A percentile compares a stretch with the other conserved stretches of the same genome.
Conservation (phyloP, 192 early-diverging fungal genomes). For the Coemansia sp. region DNA sequence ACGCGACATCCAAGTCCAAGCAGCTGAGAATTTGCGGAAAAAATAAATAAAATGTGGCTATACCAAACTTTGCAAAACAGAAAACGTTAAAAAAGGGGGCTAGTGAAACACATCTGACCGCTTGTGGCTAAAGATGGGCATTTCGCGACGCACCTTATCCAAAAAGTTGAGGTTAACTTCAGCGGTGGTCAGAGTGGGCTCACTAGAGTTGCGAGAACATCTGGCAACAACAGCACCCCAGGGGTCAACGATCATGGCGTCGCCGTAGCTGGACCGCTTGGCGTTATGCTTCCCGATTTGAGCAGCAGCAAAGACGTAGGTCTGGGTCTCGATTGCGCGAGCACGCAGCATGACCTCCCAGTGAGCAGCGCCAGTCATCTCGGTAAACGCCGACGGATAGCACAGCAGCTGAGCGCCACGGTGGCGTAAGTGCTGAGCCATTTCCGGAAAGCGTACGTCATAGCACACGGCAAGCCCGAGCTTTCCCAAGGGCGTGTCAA, state of each 20-base stretch:
- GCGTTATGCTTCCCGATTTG: constrained; percentile 73
- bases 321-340: constrained; percentile 82
- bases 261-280: constrained; percentile 71
- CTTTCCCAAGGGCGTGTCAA: constrained; percentile 57
- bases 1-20: background rate
- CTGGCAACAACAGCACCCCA: constrained; percentile 75
- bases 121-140: constrained; percentile 73
- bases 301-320: constrained; percentile 78
- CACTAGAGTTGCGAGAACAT: constrained; percentile 55
- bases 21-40: background rate
- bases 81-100: background rate
- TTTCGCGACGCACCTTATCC: constrained; percentile 61
- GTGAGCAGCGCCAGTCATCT: constrained; percentile 77
- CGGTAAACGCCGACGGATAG: constrained; percentile 81
- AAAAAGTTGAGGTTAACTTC: constrained; percentile 65
- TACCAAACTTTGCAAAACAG: background rate
- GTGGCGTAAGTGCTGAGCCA: constrained; percentile 57
- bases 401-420: constrained; percentile 70
- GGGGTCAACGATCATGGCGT: constrained; percentile 82
- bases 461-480: constrained; percentile 72
- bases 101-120: constrained; percentile 59
- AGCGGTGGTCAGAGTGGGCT: constrained; percentile 62
- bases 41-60: background rate
- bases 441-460: constrained; percentile 78
- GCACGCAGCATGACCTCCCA: constrained; percentile 80